phyloP scores from a whole-genome alignment of 2,329 filamentous ascomycete genomes.

The Colletotrichum echinochloae region DNA sequence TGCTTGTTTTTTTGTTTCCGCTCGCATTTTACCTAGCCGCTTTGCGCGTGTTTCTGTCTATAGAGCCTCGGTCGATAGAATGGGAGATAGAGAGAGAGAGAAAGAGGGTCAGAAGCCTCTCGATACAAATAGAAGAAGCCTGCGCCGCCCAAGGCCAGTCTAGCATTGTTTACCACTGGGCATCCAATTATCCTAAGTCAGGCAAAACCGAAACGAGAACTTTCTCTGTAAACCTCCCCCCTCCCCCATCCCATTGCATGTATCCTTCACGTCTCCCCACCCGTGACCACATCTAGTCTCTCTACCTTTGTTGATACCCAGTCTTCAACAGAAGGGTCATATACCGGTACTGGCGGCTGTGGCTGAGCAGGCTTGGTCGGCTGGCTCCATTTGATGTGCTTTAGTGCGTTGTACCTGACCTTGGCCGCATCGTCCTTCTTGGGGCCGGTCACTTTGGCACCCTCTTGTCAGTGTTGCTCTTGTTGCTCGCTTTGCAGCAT shows the following conservation, averaged over 20 bases:
- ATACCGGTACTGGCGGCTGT: slow-evolving; percentile 13
- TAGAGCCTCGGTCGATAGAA: slow-evolving; percentile 27
- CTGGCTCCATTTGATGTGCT: background rate
- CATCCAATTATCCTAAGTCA: background rate
- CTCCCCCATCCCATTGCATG: background rate
- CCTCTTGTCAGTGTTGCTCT: background rate
- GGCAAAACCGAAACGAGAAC: too few relatives aligned
- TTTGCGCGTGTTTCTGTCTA: background rate
- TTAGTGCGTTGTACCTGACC: background rate
- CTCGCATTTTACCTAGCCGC: background rate
- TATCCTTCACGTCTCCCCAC: too few relatives aligned
- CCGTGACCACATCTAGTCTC: too few relatives aligned
- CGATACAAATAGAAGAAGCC: slow-evolving; percentile 14
- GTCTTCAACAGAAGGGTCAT: background rate
- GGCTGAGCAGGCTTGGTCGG: background rate
- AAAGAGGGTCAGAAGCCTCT: background rate
- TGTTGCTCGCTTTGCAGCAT: too few relatives aligned
- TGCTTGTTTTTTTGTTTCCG: background rate
- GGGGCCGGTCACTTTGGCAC: background rate
- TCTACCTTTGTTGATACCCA: background rate
- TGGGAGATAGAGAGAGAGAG: background rate
- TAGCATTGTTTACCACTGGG: background rate
- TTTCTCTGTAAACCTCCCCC: too few relatives aligned
- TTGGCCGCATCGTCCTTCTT: background rate
- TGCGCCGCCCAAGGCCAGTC: background rate